These are phyloP conservation scores for Ophiostoma tasmaniense DNA, from an alignment of 2,329 filamentous ascomycete genomes.

Conservation along the genomic window DNA sequence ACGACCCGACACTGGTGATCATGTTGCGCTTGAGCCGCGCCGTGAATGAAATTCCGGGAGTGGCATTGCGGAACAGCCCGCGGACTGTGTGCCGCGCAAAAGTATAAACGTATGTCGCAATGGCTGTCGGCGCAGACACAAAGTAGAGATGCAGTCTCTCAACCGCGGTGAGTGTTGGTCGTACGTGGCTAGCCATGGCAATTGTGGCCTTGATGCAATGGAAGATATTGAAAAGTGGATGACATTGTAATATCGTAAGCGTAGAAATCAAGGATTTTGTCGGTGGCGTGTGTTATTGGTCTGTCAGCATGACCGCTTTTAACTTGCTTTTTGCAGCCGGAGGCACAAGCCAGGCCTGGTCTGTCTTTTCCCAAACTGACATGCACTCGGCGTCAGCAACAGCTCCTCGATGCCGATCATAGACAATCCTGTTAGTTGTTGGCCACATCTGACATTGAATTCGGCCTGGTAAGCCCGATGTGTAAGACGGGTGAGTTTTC, in stretches of 20 bases:
- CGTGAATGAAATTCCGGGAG: not conserved
- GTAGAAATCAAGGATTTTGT: too few relatives aligned
- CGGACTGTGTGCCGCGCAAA: not conserved
- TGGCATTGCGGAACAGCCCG: not conserved
- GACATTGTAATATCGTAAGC: too few relatives aligned
- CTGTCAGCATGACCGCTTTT: too few relatives aligned
- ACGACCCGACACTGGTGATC: not conserved
- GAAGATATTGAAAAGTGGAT: too few relatives aligned
- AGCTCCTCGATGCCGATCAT: not conserved
- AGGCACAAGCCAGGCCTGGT: too few relatives aligned
- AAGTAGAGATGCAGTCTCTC: conserved; percentile 10
- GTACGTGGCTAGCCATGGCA: not conserved
- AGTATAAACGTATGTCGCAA: conserved; percentile 2
- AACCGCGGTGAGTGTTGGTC: not conserved
- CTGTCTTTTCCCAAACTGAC: too few relatives aligned
- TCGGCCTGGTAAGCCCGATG: not conserved
- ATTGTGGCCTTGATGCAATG: too few relatives aligned
- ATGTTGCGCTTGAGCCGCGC: not conserved
- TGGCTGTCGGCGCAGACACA: conserved; percentile 1
- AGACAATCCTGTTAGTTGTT: not conserved
- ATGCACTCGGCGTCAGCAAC: not conserved
- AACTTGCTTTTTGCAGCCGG: too few relatives aligned
- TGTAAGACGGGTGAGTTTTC: not conserved
- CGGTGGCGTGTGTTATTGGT: too few relatives aligned
- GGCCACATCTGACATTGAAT: not conserved